These are phyloP conservation scores for Backusella psychrophila DNA, from an alignment of 192 early-diverging fungal species.

Conservation along the genomic window DNA sequence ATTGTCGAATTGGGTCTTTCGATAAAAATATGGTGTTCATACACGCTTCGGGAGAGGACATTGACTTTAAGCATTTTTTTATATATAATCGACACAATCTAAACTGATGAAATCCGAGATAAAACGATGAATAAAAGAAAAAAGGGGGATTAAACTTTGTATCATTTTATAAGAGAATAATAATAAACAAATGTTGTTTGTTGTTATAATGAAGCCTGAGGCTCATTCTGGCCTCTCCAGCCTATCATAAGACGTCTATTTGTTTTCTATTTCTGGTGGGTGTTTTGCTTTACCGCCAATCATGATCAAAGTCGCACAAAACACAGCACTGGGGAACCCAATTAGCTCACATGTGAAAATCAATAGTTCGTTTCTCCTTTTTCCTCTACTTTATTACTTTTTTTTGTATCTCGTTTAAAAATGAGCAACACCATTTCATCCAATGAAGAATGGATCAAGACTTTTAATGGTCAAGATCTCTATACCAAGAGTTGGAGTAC, in stretches of 20 bases:
- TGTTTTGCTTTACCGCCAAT: not conserved
- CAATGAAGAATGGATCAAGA: constrained; percentile 43
- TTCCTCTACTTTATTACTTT: not conserved
- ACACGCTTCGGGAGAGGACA: not conserved
- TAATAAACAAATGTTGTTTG: not conserved
- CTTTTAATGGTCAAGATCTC: constrained; percentile 39
- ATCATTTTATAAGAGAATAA: not conserved
- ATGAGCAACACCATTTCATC: constrained; percentile 13
- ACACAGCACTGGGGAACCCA: not conserved
- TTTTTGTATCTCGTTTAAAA: not conserved
- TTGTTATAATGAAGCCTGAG: not conserved
- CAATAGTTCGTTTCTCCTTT: not conserved
- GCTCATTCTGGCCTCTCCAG: not conserved
- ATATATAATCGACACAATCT: not conserved
- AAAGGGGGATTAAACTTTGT: not conserved
- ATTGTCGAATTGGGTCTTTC: not conserved
- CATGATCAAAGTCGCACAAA: not conserved
- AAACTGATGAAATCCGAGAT: no score
- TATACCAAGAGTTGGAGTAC: constrained; percentile 53
- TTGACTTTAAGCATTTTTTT: not conserved
- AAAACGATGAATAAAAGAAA: not conserved
- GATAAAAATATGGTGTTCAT: not conserved
- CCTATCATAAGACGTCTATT: not conserved
- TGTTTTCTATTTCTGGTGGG: not conserved
- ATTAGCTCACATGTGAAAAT: not conserved